A percentile compares a stretch with the other conserved stretches of the same genome.
Conservation (phyloP, 202 grass and related monocot species). For the Panicum hallii region DNA sequence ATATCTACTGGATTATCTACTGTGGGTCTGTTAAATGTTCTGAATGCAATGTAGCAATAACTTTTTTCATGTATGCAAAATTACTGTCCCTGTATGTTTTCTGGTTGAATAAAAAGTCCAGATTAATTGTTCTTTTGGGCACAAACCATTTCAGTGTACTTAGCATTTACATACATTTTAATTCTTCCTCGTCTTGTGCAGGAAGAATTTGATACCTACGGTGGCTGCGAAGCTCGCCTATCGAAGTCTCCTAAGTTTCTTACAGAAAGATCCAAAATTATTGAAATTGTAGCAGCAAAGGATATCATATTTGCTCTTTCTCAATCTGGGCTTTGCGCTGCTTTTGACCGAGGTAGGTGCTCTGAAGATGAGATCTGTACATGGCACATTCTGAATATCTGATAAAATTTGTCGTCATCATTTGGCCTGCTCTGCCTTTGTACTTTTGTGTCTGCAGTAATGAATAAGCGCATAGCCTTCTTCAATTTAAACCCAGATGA, state of each 20-base stretch:
- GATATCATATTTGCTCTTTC: conserved; percentile 92
- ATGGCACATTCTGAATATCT: neutral
- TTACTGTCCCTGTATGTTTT: neutral
- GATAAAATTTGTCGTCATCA: neutral
- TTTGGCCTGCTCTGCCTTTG: conserved; percentile 31
- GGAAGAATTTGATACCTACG: conserved; percentile 91
- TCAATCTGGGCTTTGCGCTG: conserved; percentile 76
- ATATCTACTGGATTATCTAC: too few species aligned
- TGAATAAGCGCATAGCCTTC: conserved; percentile 79
- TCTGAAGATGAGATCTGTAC: conserved; percentile 28
- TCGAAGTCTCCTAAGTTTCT: conserved; percentile 55
- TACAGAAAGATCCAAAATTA: conserved; percentile 81
- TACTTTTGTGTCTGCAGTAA: conserved; percentile 62
- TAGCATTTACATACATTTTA: neutral
- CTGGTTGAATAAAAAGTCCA: too few species aligned
- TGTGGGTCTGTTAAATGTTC: too few species aligned
- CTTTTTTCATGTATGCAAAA: neutral
- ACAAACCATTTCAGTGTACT: too few species aligned
- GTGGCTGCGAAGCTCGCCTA: conserved; percentile 63
- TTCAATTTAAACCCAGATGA: conserved; percentile 92
- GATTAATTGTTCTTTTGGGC: neutral
- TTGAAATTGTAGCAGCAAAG: conserved; percentile 84
- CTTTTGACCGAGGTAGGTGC: conserved; percentile 76
- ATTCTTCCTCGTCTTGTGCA: conserved; percentile 40
- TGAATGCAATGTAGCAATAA: too few species aligned